These are phyloP conservation scores for Lactifluus piperatus DNA, from an alignment of 768 basidiomycete genomes.

Conservation along the genomic window DNA sequence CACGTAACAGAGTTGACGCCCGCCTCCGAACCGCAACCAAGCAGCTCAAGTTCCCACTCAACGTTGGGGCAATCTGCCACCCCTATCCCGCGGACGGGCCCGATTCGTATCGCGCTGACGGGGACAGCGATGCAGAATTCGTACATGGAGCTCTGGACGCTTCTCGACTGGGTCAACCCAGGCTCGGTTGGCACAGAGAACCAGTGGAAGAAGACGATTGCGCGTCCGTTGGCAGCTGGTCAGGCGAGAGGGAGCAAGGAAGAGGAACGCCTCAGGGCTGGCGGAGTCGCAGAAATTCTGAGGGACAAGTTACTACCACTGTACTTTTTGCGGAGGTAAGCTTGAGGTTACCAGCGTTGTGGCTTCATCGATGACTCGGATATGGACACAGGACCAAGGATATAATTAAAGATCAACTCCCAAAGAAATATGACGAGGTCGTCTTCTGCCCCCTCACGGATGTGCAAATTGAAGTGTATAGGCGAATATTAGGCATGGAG, in stretches of 20 bases:
- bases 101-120: slow-evolving; percentile 73
- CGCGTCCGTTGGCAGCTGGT: slow-evolving; percentile 55
- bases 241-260: slow-evolving; percentile 60
- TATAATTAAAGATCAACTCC: slow-evolving; percentile 73
- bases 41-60: neutral
- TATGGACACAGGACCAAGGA: slow-evolving; percentile 52
- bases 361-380: neutral
- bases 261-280: slow-evolving; percentile 47
- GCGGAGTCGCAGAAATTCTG: slow-evolving; percentile 55
- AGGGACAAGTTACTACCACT: slow-evolving; percentile 62
- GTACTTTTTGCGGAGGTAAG: slow-evolving; percentile 75
- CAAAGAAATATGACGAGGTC: slow-evolving; percentile 81
- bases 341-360: neutral
- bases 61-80: neutral
- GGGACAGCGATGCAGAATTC: slow-evolving; percentile 82
- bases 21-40: neutral
- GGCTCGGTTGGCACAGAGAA: slow-evolving; percentile 58
- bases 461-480: slow-evolving; percentile 66
- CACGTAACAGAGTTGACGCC: slow-evolving; percentile 20
- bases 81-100: slow-evolving; percentile 7
- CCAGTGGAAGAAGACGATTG: slow-evolving; percentile 73
- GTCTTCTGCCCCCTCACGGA: slow-evolving; percentile 86
- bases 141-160: slow-evolving; percentile 86
- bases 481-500: slow-evolving; percentile 51
- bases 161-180: slow-evolving; percentile 89